Conservation (phyloP, 1,139 yeast species). For the Ashbya aceris region DNA sequence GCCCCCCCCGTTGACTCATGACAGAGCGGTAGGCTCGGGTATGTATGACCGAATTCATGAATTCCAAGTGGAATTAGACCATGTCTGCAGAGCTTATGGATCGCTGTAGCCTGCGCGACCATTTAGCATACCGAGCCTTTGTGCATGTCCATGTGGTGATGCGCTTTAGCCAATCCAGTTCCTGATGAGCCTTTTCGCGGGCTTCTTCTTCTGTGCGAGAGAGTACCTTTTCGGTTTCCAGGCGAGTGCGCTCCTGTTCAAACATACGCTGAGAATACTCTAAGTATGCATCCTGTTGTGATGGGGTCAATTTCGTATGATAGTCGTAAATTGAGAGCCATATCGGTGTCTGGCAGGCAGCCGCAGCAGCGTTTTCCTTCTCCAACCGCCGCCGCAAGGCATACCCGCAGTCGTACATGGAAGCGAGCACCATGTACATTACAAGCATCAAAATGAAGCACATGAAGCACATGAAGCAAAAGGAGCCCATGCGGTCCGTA, state of each 20-base stretch:
- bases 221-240: constrained; percentile 4
- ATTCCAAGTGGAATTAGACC: not conserved
- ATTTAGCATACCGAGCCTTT: not conserved
- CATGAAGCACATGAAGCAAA: constrained; percentile 3
- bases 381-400: not conserved
- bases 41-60: not conserved
- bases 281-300: constrained; percentile 4
- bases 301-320: constrained; percentile 5
- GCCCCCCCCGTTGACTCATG: too few species aligned
- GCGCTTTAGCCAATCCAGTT: constrained; percentile 1
- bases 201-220: not conserved
- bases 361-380: not conserved
- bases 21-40: not conserved
- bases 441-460: not conserved
- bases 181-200: not conserved
- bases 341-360: not conserved
- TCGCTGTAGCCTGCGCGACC: constrained; percentile 1
- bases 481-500: constrained; percentile 1
- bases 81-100: not conserved
- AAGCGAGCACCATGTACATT: not conserved
- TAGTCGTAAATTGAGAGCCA: constrained; percentile 7
- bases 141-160: constrained; percentile 1
- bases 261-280: constrained; percentile 5
- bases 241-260: constrained; percentile 1
- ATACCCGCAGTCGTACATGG: not conserved